Conservation (phyloP, 345 rosid species). For the Rhizophora apiculata region DNA sequence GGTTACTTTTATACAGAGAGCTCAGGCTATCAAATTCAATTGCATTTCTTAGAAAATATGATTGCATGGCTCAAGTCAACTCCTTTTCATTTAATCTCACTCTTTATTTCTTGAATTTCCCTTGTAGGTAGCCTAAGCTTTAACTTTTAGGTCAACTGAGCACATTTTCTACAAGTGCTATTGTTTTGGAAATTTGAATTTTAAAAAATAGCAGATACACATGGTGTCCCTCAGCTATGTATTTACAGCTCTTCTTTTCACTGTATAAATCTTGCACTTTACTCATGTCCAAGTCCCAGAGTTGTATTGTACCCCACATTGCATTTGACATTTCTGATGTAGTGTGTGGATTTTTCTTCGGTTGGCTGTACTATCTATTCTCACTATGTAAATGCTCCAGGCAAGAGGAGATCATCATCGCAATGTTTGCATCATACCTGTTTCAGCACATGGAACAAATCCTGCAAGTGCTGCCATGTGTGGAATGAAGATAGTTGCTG, state of each 20-base stretch:
- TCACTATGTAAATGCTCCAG: slow-evolving; percentile 36
- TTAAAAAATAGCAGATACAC: background rate
- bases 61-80: background rate
- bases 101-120: background rate
- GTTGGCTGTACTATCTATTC: background rate
- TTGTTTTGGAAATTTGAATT: background rate
- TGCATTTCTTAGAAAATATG: background rate
- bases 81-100: background rate
- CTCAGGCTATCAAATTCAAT: background rate
- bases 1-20: background rate
- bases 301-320: background rate
- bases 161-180: background rate
- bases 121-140: too few species aligned
- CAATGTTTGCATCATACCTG: slow-evolving; percentile 94
- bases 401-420: slow-evolving; percentile 96
- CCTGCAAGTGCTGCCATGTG: slow-evolving; percentile 99
- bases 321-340: background rate
- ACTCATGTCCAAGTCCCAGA: background rate
- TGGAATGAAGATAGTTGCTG: slow-evolving; percentile 92
- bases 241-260: background rate
- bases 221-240: background rate
- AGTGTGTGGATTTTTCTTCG: background rate
- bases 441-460: slow-evolving; percentile 98
- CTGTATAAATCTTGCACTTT: background rate
- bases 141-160: background rate